Base-by-base conservation (phyloP, 2,329 filamentous ascomycete species). In the Cyphellophora attinorum region DNA sequence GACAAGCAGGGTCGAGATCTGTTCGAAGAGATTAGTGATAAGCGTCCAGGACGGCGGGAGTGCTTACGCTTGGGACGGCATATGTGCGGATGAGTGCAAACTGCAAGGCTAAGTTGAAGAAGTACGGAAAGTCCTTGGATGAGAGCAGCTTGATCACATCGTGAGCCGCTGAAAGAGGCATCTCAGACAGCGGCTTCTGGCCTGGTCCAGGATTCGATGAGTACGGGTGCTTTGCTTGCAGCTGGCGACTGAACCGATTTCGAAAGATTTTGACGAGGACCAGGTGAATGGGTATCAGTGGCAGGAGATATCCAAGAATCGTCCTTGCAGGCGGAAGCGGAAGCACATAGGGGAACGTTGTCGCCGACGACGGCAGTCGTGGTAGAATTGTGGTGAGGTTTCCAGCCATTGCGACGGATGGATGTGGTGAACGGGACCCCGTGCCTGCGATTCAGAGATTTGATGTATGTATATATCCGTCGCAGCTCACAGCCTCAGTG, bases 51-150 rank as follows among this genome's bases (percentile, higher is more conserved):
- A 25, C 21, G 8, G 8, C 21, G 21, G 21, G 21, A 25, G 21
- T n/a, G 1, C 69, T 72, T 34, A 75, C 73, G 12, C 61, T 59
- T 0, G 72, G 70, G 35, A 76, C 71, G 5, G 69, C 71, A 44
- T 74, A 74, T 2, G 70, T 72, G 60, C 70, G 40, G 27, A 49
- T 48, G 6, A 49, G 33, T 21, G 47, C 47, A 37, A 49, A 47
- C 23, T 48, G 44, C 11, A 49, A 18, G n/a, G 45, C 44, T 31
- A 44, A 46, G 15, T 47, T 41, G 29, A 44, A 49, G 18, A 48
- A 18, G 12, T 39, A 32, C 11, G 45, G 45, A 23, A 49, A 49
- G 34, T 49, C 47, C 5, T 37, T 19, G 33, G 45, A 40, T 29
- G 41, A 37, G 10, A 47, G 27, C 3, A 34, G 27, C 5, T 29